Conservation (phyloP, 768 basidiomycete genomes). For the Gymnopilus dilepis region DNA sequence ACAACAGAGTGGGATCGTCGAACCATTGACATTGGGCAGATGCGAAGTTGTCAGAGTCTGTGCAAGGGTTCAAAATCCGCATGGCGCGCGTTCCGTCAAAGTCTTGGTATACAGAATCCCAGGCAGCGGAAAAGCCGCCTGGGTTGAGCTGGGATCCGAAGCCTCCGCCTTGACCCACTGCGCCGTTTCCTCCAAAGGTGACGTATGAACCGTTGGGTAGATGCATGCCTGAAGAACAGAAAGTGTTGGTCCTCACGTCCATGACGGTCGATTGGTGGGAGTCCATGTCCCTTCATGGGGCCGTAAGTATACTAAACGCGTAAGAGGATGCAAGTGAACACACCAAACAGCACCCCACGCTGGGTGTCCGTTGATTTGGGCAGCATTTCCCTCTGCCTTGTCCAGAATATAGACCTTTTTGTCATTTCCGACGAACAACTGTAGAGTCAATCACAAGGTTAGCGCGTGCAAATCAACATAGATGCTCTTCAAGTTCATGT, state of each 20-base stretch:
- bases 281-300: conserved; percentile 57
- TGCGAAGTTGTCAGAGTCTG: conserved; percentile 48
- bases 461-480: conserved; percentile 10
- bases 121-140: conserved; percentile 51
- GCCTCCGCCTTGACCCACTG: conserved; percentile 69
- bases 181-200: conserved; percentile 81
- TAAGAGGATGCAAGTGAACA: conserved; percentile 7
- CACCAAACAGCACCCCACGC: conserved; percentile 79
- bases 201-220: conserved; percentile 78
- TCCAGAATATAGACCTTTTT: conserved; percentile 89
- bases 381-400: conserved; percentile 82
- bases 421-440: conserved; percentile 83
- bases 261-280: conserved; percentile 64
- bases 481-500: too few species aligned
- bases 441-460: neutral
- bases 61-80: conserved; percentile 83
- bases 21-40: conserved; percentile 70
- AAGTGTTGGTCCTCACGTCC: conserved; percentile 75
- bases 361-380: conserved; percentile 68
- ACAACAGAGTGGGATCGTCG: conserved; percentile 63
- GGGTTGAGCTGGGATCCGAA: conserved; percentile 53
- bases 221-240: conserved; percentile 86
- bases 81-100: conserved; percentile 83
- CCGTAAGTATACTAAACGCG: neutral
- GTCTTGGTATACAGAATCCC: conserved; percentile 74